Base-by-base conservation (phyloP, 176 grass and related monocot genomes). In the Lolium multiflorum region DNA sequence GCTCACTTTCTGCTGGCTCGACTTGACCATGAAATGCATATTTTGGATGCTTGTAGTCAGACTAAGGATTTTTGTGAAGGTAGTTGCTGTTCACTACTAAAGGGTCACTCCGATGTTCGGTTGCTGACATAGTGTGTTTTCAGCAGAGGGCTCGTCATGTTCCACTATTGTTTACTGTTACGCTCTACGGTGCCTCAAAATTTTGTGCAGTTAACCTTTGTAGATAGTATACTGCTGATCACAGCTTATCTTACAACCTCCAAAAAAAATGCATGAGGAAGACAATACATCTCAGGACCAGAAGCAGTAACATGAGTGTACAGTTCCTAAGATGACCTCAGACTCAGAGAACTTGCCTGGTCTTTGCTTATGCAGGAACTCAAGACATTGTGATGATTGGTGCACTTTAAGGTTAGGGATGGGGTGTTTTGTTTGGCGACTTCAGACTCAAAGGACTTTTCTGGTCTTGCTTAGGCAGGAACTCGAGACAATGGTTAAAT, bases 1-100 rank as follows among this genome's bases (percentile, higher is more conserved):
- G 58, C 16, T 78, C 93, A 15, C 70, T 88, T 85, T 86, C 89
- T 25, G 68, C 78, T 31, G 84, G 84, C 72, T 91, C 89, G 10
- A 77, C 63, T 77, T 71, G 81, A 85, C 89, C 69, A 74, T 92
- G 88, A 83, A 71, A 55, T 81, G 63, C 59, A 80, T 85, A 76
- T 68, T 63, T 65, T 54, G 48, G 71, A 78, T 63, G 22, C 39
- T 75, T 64, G 62, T 47, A 82, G 52, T 56, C 26, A 69, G 71
- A 60, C 7, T 48, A 62, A 20, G 46, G 28, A 80, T 44, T 64
- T 78, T 68, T 12, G 15, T 25, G 14, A 26, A 43, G 26, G 18
- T 71, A 17, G 11, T 46, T 86, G 48, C 31, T 69, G 67, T 41
- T 74, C 46, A 28, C 7, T 60, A 46, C 20, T 35, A 3, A 74